Base-by-base conservation (phyloP, 2,329 filamentous ascomycete genomes). In the Mycogone perniciosa region DNA sequence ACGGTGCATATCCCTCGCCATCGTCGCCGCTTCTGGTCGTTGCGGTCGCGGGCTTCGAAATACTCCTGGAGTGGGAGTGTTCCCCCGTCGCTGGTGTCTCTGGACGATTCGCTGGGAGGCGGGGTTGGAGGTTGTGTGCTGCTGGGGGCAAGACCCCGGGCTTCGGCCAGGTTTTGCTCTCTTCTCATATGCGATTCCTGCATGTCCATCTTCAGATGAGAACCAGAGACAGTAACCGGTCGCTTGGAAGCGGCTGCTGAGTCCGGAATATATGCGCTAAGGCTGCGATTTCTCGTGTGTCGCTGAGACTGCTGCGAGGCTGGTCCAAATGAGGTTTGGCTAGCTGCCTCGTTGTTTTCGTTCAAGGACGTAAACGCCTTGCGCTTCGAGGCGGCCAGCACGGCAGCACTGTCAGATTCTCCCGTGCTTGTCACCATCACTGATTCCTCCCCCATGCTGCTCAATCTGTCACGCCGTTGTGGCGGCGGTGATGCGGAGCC, bases 221-320 rank as follows among this genome's bases (percentile, higher is more conserved):
- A 74, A 1, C 82, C 82, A 5, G 85, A 86, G 11, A 93, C 82
- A 0, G 86, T 88, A 50, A 88, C 78, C 56, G 89, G 84, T 40
- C 89, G 81, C 62, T 82, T 87, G 1, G 85, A 77, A 45, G 86
- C 78, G 40, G 82, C 76, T 56, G 85, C 73, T 5, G 80, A 72
- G 48, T 93, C 87, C 2, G 90, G 89, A 0, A 83, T 77, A 67
- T 95, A 96, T 57, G 96, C 91, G 71, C 90, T 96, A 29, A 93
- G 73, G 67, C 91, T 96, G 60, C 91, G 80, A 65, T 93, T 90
- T 53, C 88, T 80, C 9, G 74, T 73, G 65, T 89, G 87, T 10
- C 45, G 44, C 13, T 57, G 54, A 3, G 49, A 39, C 59, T 66
- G 50, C 57, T 60, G 35, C 6, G 50, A 35, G 10, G 27, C 20